Percentiles rank a stretch among this genome's conserved stretches.
These are phyloP conservation scores for Primulina huaijiensis DNA, from an alignment of 257 asterid genomes.

Conservation along the genomic window DNA sequence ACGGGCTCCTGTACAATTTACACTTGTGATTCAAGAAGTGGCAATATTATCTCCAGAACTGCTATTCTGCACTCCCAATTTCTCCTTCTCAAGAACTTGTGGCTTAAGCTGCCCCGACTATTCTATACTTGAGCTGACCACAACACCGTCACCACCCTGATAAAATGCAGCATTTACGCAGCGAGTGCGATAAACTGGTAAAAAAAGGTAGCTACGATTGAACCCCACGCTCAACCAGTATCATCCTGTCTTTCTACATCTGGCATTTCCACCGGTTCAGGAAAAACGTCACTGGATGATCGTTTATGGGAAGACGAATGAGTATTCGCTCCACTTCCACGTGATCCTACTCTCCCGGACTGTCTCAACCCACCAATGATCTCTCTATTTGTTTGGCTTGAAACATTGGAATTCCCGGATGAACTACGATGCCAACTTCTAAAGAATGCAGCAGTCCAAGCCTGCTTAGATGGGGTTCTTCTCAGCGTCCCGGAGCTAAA, in stretches of 20 bases:
- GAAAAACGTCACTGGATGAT: constrained; percentile 62
- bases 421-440: constrained; percentile 63
- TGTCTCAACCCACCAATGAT: constrained; percentile 39
- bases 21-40: constrained; percentile 1
- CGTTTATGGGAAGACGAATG: constrained; percentile 51
- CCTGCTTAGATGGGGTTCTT: constrained; percentile 39
- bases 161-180: too few relatives aligned
- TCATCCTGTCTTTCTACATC: constrained; percentile 23
- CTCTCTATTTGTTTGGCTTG: constrained; percentile 42
- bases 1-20: constrained; percentile 21
- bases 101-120: neutral
- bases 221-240: constrained; percentile 8
- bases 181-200: neutral
- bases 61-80: neutral
- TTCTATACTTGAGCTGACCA: neutral
- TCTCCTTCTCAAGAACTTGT: neutral
- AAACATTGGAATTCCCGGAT: constrained; percentile 38
- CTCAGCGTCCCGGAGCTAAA: constrained; percentile 45
- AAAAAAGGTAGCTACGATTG: neutral
- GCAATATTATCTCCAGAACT: neutral
- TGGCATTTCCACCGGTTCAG: constrained; percentile 43
- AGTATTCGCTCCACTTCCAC: constrained; percentile 49
- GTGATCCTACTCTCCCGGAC: constrained; percentile 49
- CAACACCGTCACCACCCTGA: neutral
- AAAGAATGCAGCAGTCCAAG: constrained; percentile 56